These are phyloP conservation scores for Trypanosoma mega DNA, from an alignment of 208 protist species.

Conservation along the genomic window DNA sequence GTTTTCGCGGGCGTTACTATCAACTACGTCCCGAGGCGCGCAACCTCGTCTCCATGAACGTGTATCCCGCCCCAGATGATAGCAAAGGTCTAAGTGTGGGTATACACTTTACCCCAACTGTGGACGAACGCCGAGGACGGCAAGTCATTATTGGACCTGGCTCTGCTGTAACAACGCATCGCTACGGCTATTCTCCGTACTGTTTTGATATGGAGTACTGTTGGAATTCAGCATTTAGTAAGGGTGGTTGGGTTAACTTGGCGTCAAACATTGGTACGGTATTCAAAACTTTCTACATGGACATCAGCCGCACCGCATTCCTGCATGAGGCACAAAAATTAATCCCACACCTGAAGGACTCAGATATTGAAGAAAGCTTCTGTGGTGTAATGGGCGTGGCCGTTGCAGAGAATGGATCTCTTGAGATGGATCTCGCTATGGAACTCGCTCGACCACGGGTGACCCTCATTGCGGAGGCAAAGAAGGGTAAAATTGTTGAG, in stretches of 20 bases:
- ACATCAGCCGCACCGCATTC: slow-evolving; percentile 56
- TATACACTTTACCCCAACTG: slow-evolving; percentile 85
- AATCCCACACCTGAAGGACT: slow-evolving; percentile 56
- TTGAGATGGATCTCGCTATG: slow-evolving; percentile 72
- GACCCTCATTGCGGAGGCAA: slow-evolving; percentile 34
- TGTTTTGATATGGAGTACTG: slow-evolving; percentile 69
- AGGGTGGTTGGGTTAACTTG: slow-evolving; percentile 70
- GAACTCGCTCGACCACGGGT: slow-evolving; percentile 65
- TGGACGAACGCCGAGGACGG: slow-evolving; percentile 64
- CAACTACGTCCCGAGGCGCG: slow-evolving; percentile 57
- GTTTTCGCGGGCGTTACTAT: slow-evolving; percentile 85
- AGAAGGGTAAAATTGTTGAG: slow-evolving; percentile 45
- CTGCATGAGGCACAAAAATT: slow-evolving; percentile 69
- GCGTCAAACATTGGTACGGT: slow-evolving; percentile 51
- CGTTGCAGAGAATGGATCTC: slow-evolving; percentile 47
- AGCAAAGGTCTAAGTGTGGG: slow-evolving; percentile 70
- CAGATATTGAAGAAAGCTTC: slow-evolving; percentile 73
- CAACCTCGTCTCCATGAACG: slow-evolving; percentile 64
- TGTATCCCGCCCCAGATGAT: slow-evolving; percentile 70
- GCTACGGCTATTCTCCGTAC: slow-evolving; percentile 86
- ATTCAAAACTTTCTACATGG: slow-evolving; percentile 62
- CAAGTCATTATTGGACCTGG: slow-evolving; percentile 85
- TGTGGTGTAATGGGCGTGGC: slow-evolving; percentile 76
- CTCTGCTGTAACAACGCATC: slow-evolving; percentile 65
- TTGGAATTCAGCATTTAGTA: slow-evolving; percentile 65